Evolutionary conservation across 2,329 filamentous ascomycete species (phyloP), one percentile per base, ranked within the genome.

Genomic region (Mariannaea sp.): DNA sequence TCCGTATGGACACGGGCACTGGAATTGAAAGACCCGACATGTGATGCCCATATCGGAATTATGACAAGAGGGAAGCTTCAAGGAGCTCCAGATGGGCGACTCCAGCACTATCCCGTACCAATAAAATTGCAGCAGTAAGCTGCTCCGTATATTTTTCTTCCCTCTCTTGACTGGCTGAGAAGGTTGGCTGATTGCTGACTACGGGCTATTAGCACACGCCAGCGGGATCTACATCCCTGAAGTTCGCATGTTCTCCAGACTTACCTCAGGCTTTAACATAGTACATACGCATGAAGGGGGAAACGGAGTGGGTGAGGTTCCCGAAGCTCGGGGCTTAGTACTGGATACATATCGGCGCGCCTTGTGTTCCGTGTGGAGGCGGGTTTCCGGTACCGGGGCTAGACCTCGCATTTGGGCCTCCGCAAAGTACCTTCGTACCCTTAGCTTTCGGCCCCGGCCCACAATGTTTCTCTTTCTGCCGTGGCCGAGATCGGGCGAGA

Each of bases 401-500:
- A 9, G 4, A 35, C 5, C 9, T 27, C 36, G 24, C 22, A 22
- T 14, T 5, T 45, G 40, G 41, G 47, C 57, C 42, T 27, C 42
- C 43, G 53, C n/a, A n/a, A n/a, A n/a, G n/a, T n/a, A n/a, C n/a
- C n/a, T n/a, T n/a, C n/a, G n/a, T n/a, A n/a, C n/a, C n/a, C n/a
- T n/a, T 30, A 59, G 60, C 36, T 29, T 45, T 61, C 52, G 55
- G 47, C 47, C 42, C 58, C 45, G 58, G 56, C 57, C 59, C 62
- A 62, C 58, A 51, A 20, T 14, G 36, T 39, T 35, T n/a, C 43
- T 29, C 5, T 29, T 48, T 13, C 56, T 48, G 55, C 49, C 48
- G 59, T 59, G 60, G 63, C 63, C 63, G 63, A 65, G 46, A 64
- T 65, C 63, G 63, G 63, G 65, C 49, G 51, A 44, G 40, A 27